phyloP scores from a whole-genome alignment of 2,329 filamentous ascomycete species.

The Cercospora sp. region DNA sequence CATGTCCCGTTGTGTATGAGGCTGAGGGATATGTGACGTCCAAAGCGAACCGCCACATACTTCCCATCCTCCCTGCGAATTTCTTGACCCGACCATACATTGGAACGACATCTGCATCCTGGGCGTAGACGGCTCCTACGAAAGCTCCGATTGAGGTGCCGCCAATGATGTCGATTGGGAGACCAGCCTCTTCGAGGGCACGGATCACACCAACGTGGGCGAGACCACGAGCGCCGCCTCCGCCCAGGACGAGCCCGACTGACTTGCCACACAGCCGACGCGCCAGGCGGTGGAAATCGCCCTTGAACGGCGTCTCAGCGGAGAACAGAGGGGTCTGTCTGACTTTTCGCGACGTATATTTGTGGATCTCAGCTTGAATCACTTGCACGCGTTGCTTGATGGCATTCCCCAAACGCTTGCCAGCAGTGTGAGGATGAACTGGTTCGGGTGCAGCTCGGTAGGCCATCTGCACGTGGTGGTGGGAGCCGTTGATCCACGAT shows the following conservation, averaged over 20 bases:
- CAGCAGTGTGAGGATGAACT: conserved; percentile 70
- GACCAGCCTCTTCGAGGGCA: conserved; percentile 91
- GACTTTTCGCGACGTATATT: conserved; percentile 93
- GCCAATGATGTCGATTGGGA: conserved; percentile 92
- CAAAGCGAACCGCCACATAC: conserved; percentile 96
- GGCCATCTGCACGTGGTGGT: conserved; percentile 96
- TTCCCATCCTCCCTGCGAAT: conserved; percentile 97
- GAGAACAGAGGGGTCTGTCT: conserved; percentile 86
- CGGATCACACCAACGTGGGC: conserved; percentile 92
- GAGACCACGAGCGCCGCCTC: conserved; percentile 88
- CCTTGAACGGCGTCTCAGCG: conserved; percentile 88
- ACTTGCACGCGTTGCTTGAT: conserved; percentile 93
- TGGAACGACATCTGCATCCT: conserved; percentile 93
- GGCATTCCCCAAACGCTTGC: conserved; percentile 75
- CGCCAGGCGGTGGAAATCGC: conserved; percentile 92
- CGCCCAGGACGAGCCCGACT: conserved; percentile 89
- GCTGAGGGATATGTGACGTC: conserved; percentile 95
- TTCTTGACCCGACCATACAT: conserved; percentile 98
- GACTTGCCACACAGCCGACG: conserved; percentile 89
- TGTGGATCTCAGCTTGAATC: conserved; percentile 94
- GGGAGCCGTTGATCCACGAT: conserved; percentile 96
- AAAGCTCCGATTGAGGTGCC: conserved; percentile 97
- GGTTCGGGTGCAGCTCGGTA: conserved; percentile 76
- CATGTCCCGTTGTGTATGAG: conserved; percentile 96
- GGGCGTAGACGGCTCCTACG: conserved; percentile 90